These are phyloP conservation scores for Cystoisospora suis DNA, from an alignment of 169 alveolate genomes.

Conservation along the genomic window DNA sequence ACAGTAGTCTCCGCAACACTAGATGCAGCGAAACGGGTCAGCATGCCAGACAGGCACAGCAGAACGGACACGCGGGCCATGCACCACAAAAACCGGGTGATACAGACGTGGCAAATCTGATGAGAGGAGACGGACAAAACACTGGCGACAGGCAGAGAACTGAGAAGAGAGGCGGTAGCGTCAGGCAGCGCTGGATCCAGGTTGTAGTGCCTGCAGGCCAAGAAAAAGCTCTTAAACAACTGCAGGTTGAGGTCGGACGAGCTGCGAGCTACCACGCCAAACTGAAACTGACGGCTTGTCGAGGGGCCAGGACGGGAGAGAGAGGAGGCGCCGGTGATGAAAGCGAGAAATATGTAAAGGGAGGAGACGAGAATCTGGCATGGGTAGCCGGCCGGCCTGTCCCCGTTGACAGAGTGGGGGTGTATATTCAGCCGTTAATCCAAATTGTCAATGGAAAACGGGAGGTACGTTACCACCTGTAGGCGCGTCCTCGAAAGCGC, in stretches of 20 bases:
- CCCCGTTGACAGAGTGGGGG: slow-evolving; percentile 62
- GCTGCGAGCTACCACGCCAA: background rate
- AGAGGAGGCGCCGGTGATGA: background rate
- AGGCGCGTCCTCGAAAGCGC: no score
- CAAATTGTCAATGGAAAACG: no score
- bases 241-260: background rate
- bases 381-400: slow-evolving; percentile 35
- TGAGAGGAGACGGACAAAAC: no score
- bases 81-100: no score
- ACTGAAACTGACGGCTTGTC: background rate
- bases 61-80: no score
- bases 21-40: no score
- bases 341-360: background rate
- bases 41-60: no score
- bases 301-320: background rate
- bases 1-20: no score
- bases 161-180: no score
- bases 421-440: slow-evolving; percentile 51
- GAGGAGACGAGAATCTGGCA: background rate
- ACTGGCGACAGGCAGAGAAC: no score
- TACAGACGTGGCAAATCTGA: no score
- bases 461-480: no score
- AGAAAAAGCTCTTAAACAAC: background rate
- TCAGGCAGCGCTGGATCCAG: background rate
- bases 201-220: background rate